A percentile compares a stretch with the other conserved stretches of the same genome.
Conservation (phyloP, 2,329 filamentous ascomycete genomes). For the Neonectria faginata region DNA sequence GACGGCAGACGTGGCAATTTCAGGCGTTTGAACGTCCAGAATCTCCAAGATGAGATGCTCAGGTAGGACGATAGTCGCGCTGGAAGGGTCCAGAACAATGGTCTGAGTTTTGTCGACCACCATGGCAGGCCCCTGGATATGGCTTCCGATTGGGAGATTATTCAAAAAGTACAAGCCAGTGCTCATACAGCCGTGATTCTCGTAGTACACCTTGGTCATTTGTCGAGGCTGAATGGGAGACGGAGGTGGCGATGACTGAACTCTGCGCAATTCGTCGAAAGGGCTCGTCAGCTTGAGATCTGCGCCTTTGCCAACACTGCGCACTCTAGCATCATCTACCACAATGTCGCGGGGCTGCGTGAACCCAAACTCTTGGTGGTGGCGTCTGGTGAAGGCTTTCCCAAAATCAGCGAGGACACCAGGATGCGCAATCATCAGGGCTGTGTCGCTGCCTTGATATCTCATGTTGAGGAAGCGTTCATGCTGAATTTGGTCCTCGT, state of each 20-base stretch:
- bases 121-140: constrained; percentile 54
- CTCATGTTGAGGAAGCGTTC: constrained; percentile 21
- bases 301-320: constrained; percentile 13
- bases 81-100: constrained; percentile 71
- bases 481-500: constrained; percentile 9
- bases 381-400: constrained; percentile 73
- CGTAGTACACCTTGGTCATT: constrained; percentile 16
- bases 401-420: constrained; percentile 34
- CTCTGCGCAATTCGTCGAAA: constrained; percentile 12
- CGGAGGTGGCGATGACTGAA: constrained; percentile 4
- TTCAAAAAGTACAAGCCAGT: constrained; percentile 42
- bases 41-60: constrained; percentile 53
- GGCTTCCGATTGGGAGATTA: constrained; percentile 25
- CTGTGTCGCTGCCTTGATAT: constrained; percentile 17
- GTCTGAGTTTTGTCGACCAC: constrained; percentile 79
- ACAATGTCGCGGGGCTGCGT: constrained; percentile 17
- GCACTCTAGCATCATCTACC: constrained; percentile 17
- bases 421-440: constrained; percentile 12
- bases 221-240: neutral
- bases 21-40: constrained; percentile 13
- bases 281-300: constrained; percentile 16
- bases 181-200: constrained; percentile 36
- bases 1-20: constrained; percentile 50
- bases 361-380: constrained; percentile 81
- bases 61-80: constrained; percentile 49